A percentile compares a stretch with the other conserved stretches of the same genome.
Conservation (phyloP, 2,329 filamentous ascomycete genomes). For the Orbilia brochopaga region DNA sequence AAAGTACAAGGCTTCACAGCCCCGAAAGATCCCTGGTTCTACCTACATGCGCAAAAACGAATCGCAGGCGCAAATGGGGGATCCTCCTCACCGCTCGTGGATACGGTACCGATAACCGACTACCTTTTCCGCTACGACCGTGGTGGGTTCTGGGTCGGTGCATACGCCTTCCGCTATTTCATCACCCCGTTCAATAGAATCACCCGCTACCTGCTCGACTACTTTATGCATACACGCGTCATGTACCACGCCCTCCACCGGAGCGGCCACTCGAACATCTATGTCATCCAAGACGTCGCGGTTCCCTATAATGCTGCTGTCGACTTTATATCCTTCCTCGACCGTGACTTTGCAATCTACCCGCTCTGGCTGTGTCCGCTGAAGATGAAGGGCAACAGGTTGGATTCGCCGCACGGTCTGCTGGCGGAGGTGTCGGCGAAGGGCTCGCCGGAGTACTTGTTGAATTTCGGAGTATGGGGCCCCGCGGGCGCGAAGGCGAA, state of each 20-base stretch:
- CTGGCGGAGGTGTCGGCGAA: conserved; percentile 58
- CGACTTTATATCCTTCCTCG: conserved; percentile 58
- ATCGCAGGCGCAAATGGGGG: conserved; percentile 56
- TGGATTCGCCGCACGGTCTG: conserved; percentile 61
- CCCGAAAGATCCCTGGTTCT: conserved; percentile 73
- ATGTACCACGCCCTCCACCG: conserved; percentile 71
- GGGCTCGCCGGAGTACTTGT: conserved; percentile 58
- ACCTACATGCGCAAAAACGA: conserved; percentile 67
- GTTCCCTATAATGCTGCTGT: conserved; percentile 34
- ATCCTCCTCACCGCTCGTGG: conserved; percentile 56
- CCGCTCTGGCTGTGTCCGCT: conserved; percentile 67
- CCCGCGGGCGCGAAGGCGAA: conserved; percentile 57
- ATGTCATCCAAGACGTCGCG: conserved; percentile 50
- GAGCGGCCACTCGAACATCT: conserved; percentile 64
- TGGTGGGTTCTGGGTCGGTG: conserved; percentile 72
- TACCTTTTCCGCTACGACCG: conserved; percentile 76
- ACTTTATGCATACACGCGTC: conserved; percentile 68
- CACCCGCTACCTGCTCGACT: conserved; percentile 68
- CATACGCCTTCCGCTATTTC: conserved; percentile 70
- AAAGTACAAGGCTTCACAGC: conserved; percentile 64
- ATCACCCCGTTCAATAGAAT: conserved; percentile 69
- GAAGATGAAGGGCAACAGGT: conserved; percentile 59
- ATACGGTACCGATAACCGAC: conserved; percentile 68
- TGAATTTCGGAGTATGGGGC: conserved; percentile 72
- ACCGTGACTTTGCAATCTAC: conserved; percentile 61